A percentile compares a stretch with the other conserved stretches of the same genome.
Evolutionary conservation across 495 filamentous ascomycete genomes (phyloP).

Genomic region (Polyplosphaeria fusca): DNA sequence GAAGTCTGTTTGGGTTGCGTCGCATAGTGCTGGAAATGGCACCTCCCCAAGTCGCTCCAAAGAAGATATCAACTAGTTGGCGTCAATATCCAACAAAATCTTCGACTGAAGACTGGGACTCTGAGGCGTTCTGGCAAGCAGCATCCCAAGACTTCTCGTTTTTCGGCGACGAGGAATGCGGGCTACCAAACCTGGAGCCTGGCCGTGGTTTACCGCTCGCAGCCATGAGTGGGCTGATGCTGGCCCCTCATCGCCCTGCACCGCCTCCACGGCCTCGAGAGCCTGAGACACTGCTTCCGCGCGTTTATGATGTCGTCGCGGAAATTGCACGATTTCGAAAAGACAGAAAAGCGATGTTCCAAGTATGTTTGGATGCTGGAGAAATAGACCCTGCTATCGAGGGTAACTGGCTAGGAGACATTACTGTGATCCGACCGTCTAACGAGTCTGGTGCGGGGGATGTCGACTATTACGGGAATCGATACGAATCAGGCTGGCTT

Average conservation of each 20-base stretch:
- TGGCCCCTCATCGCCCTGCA: slow-evolving; percentile 8
- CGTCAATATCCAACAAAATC: slow-evolving; percentile 48
- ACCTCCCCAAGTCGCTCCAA: slow-evolving; percentile 35
- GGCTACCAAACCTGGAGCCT: slow-evolving; percentile 43
- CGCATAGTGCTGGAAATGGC: slow-evolving; percentile 58
- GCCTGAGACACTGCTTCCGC: not conserved
- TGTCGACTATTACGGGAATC: slow-evolving; percentile 31
- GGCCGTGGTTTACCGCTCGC: slow-evolving; percentile 21
- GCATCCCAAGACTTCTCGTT: slow-evolving; percentile 62
- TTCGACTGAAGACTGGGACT: slow-evolving; percentile 59
- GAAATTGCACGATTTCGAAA: slow-evolving; percentile 26
- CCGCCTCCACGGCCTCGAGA: slow-evolving; percentile 5
- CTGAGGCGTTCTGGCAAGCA: slow-evolving; percentile 59
- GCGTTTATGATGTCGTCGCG: slow-evolving; percentile 23
- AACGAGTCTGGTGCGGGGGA: not conserved
- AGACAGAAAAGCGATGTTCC: slow-evolving; percentile 25
- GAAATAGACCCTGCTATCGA: slow-evolving; percentile 13
- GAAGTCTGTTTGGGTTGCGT: slow-evolving; percentile 54
- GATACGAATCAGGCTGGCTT: slow-evolving; percentile 24
- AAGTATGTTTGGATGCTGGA: slow-evolving; percentile 1
- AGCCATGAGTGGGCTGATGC: slow-evolving; percentile 30
- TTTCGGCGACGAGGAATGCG: slow-evolving; percentile 61
- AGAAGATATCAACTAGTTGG: slow-evolving; percentile 41
- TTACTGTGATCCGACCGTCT: slow-evolving; percentile 22
- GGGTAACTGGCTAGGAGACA: slow-evolving; percentile 31